phyloP scores from a whole-genome alignment of 345 rosid genomes.

The Jatropha curcas region DNA sequence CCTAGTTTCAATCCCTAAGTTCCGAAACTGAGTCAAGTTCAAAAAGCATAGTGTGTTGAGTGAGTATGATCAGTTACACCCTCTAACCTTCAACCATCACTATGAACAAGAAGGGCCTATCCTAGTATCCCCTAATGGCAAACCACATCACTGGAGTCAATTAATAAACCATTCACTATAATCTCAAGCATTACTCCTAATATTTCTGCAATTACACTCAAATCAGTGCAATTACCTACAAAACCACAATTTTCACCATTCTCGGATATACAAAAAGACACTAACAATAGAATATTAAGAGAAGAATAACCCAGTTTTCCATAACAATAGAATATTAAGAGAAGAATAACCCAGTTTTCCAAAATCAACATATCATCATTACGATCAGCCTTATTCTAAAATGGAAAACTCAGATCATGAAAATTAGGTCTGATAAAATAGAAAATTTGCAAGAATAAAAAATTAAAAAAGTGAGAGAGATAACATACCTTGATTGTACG shows the following conservation, averaged over 20 bases:
- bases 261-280: not conserved
- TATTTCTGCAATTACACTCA: not conserved
- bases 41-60: no score
- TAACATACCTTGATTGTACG: constrained; percentile 75
- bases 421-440: not conserved
- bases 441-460: not conserved
- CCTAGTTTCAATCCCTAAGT: no score
- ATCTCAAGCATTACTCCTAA: no score
- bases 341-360: not conserved
- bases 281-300: no score
- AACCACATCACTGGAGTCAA: not conserved
- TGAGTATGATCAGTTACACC: no score
- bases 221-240: not conserved
- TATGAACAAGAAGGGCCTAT: not conserved
- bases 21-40: no score
- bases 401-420: constrained; percentile 5
- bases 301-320: not conserved
- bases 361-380: not conserved
- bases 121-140: not conserved
- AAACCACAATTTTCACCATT: not conserved
- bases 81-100: not conserved
- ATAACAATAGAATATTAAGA: no score
- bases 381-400: not conserved
- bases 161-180: no score
- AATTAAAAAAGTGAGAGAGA: not conserved